Base-by-base conservation (phyloP, 1,284 basidiomycete genomes). In the Pyrrhoderma lamaoense region DNA sequence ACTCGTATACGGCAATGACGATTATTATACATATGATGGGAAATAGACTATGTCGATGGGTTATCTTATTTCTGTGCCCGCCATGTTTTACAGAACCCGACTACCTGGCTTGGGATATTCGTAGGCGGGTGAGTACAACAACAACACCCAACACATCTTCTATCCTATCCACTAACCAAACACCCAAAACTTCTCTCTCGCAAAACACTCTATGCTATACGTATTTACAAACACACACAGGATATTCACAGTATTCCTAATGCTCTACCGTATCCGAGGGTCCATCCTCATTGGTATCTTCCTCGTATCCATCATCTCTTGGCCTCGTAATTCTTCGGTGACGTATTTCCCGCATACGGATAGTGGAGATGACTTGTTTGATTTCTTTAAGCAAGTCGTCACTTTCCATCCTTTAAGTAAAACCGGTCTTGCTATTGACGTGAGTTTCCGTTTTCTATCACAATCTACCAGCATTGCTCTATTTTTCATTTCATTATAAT, bases 51-150 rank as follows among this genome's bases (percentile, higher is more conserved):
- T 62, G 21, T 68, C 45, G 62, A 60, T 0, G 64, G 65, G 55
- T 66, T 85, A 22, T 69, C 77, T 2, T 60, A 77, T 48, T 89
- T 80, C 65, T 94, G 91, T 59, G 67, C 68, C 5, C 66, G 70
- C n/a, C 79, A 76, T 52, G 83, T 90, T 9, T 67, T 93, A 38
- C 84, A 79, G 52, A 80, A 71, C 57, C 89, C 88, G 2, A 85
- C 82, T 3, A 80, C 89, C 67, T 94, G 91, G 91, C 71, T 93
- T n/a, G 91, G 92, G 47, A 80, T 93, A 54, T 90, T 93, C 67
- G 70, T 83, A 16, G 91, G 91, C 58, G 92, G 91, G 80, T 85
- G 59, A 19, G 79, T 67, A 4, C 19, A 14, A 4, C 31, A 8
- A 22, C 47, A 16, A 35, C 45, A 18, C 13, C 38, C 11, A 31